Evolutionary conservation across 1,139 yeast species (phyloP).

Genomic region (Zhuliangozyma parablackwelliae): DNA sequence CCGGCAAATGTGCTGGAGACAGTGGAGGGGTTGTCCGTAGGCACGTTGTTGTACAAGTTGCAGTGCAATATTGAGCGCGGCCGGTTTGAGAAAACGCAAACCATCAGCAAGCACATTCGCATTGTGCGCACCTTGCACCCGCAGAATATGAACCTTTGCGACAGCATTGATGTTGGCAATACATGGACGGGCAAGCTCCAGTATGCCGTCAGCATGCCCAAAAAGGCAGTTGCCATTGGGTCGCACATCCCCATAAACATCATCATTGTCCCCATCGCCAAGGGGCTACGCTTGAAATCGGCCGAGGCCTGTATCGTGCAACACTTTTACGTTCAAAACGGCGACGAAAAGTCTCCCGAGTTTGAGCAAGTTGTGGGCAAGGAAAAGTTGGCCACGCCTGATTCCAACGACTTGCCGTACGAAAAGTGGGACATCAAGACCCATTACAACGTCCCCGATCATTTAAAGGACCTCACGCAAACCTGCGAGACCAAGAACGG

Average conservation of each 20-base stretch:
- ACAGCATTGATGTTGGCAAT: constrained; percentile 56
- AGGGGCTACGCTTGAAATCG: constrained; percentile 47
- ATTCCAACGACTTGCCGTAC: constrained; percentile 23
- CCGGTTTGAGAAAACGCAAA: constrained; percentile 40
- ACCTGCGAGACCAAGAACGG: constrained; percentile 49
- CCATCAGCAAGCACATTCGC: constrained; percentile 28
- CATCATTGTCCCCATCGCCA: constrained; percentile 54
- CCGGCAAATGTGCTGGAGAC: constrained; percentile 66
- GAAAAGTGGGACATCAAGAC: constrained; percentile 54
- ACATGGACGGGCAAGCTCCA: constrained; percentile 65
- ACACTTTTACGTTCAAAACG: constrained; percentile 38
- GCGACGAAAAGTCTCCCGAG: constrained; percentile 38
- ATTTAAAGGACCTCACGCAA: constrained; percentile 51
- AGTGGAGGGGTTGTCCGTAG: constrained; percentile 59
- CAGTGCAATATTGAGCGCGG: constrained; percentile 55
- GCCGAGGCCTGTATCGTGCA: constrained; percentile 52
- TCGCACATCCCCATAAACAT: constrained; percentile 49
- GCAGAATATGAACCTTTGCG: constrained; percentile 45
- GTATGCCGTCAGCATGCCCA: constrained; percentile 53
- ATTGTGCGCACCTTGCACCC: constrained; percentile 50
- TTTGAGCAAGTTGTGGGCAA: constrained; percentile 36
- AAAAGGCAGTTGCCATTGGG: constrained; percentile 61
- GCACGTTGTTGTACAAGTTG: constrained; percentile 52
- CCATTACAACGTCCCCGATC: constrained; percentile 46
- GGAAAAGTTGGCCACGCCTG: constrained; percentile 25